phyloP scores from a whole-genome alignment of 768 basidiomycete species.

The Crassisporium funariophilum region DNA sequence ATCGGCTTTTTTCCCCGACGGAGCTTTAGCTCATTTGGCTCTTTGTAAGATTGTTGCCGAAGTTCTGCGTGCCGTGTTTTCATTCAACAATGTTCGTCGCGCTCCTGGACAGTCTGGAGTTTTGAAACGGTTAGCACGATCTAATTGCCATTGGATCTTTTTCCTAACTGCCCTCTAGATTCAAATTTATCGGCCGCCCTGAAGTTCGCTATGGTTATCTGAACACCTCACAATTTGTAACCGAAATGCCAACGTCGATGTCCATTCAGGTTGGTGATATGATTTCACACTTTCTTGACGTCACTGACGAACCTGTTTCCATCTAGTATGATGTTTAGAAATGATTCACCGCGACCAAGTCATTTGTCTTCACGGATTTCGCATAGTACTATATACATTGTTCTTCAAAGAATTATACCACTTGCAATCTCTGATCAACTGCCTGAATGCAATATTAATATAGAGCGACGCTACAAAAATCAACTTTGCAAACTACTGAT shows the following conservation, averaged over 20 bases:
- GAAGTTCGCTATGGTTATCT: slow-evolving; percentile 60
- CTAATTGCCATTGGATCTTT: neutral
- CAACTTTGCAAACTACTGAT: too few species aligned
- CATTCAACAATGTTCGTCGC: slow-evolving; percentile 57
- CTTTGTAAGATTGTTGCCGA: slow-evolving; percentile 51
- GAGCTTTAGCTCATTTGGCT: neutral
- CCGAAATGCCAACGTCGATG: slow-evolving; percentile 72
- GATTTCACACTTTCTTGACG: too few species aligned
- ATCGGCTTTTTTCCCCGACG: neutral
- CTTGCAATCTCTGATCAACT: too few species aligned
- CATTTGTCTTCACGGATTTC: too few species aligned
- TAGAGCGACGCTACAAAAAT: too few species aligned
- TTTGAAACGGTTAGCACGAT: slow-evolving; percentile 49
- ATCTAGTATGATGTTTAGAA: too few species aligned
- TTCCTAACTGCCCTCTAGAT: slow-evolving; percentile 35
- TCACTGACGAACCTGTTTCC: too few species aligned
- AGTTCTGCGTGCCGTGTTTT: slow-evolving; percentile 66
- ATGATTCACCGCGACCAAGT: too few species aligned
- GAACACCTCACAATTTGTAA: slow-evolving; percentile 45
- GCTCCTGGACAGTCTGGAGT: slow-evolving; percentile 69
- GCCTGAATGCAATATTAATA: too few species aligned
- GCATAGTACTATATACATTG: too few species aligned
- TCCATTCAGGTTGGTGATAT: slow-evolving; percentile 62
- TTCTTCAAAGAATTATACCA: too few species aligned
- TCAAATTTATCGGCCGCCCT: slow-evolving; percentile 47